These are phyloP conservation scores for Eleusine coracana DNA, from an alignment of 176 grass and related monocot species.

Conservation along the genomic window DNA sequence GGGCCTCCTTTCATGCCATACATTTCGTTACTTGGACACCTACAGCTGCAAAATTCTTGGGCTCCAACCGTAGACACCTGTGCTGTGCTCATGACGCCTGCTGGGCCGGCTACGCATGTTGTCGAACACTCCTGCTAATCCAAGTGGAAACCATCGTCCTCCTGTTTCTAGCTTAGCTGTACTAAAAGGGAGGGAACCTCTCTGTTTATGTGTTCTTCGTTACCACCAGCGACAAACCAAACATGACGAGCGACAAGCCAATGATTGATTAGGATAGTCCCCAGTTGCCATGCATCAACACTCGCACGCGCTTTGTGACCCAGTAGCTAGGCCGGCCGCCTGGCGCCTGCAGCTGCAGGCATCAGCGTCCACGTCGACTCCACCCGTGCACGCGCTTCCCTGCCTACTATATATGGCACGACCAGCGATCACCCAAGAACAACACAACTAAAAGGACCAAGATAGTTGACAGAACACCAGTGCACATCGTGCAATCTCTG, in stretches of 20 bases:
- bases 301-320: slow-evolving; percentile 32
- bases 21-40: not conserved
- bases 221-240: slow-evolving; percentile 4
- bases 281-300: not conserved
- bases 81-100: not conserved
- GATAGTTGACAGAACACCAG: not conserved
- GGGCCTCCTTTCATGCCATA: not conserved
- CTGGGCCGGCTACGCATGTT: not conserved
- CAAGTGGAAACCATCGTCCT: not conserved
- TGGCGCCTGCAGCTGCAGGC: not conserved
- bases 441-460: not conserved
- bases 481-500: not conserved
- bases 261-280: not conserved
- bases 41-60: not conserved
- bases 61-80: not conserved
- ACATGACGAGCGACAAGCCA: not conserved
- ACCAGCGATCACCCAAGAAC: not conserved
- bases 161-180: no score
- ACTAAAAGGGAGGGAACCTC: no score
- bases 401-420: not conserved
- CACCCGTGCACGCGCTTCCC: slow-evolving; percentile 4
- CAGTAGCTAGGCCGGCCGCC: slow-evolving; percentile 13
- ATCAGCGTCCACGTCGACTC: slow-evolving; percentile 3
- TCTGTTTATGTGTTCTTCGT: no score
- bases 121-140: slow-evolving; percentile 1